Percentiles rank a stretch among this genome's conserved stretches.
These are phyloP conservation scores for Verruconis gallopava DNA, from an alignment of 2,329 filamentous ascomycete genomes.

Conservation along the genomic window DNA sequence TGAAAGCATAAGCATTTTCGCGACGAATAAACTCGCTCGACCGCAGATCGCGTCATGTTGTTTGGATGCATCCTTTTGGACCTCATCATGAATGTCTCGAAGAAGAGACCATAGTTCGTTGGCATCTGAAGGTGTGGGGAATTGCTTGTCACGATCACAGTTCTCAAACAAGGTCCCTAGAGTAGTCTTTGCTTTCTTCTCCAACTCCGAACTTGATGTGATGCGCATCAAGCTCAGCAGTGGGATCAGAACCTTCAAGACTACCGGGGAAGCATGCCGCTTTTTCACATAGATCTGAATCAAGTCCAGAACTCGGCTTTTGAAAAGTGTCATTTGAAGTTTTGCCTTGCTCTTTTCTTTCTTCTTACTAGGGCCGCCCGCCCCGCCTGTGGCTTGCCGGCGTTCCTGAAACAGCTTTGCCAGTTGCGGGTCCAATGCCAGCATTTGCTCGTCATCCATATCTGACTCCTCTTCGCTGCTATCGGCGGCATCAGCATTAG, in stretches of 20 bases:
- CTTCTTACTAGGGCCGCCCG: constrained; percentile 45
- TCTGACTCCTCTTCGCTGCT: constrained; percentile 54
- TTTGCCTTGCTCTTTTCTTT: constrained; percentile 80
- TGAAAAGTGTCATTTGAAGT: constrained; percentile 85
- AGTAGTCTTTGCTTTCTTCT: constrained; percentile 48
- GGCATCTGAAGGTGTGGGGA: constrained; percentile 23
- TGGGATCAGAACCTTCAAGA: constrained; percentile 59
- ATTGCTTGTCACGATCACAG: constrained; percentile 16
- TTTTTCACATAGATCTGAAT: constrained; percentile 74
- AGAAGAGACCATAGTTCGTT: constrained; percentile 44
- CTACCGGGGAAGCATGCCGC: constrained; percentile 54
- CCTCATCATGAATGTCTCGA: constrained; percentile 54
- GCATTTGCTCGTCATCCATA: constrained; percentile 95
- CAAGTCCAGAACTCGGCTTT: constrained; percentile 81
- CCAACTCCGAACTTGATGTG: constrained; percentile 64
- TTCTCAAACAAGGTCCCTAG: neutral
- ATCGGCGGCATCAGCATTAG: constrained; percentile 44
- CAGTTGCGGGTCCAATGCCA: constrained; percentile 71
- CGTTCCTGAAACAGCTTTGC: constrained; percentile 74
- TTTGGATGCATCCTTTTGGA: constrained; percentile 49
- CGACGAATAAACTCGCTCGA: constrained; percentile 54
- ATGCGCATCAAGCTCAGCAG: constrained; percentile 63
- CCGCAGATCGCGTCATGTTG: constrained; percentile 65
- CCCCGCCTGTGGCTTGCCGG: constrained; percentile 30
- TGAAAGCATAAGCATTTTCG: constrained; percentile 45